Evolutionary conservation across 2,329 filamentous ascomycete genomes (phyloP).

Genomic region (Ophiognomonia clavigignenti-juglandacearum): DNA sequence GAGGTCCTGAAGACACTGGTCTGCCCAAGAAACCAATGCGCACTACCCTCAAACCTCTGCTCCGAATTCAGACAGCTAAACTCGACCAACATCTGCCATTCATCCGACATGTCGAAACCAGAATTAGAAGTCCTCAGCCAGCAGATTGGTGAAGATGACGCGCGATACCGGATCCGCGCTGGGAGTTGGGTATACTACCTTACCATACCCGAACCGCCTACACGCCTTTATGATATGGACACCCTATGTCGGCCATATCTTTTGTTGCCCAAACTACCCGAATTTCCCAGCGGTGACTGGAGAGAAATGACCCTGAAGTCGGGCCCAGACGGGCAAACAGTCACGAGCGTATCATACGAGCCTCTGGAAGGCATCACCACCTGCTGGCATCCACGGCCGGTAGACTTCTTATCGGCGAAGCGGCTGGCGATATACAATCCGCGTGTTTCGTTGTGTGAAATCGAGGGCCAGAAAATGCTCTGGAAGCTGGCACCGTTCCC

Average conservation of each 20-base stretch:
- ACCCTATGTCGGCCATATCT: background rate
- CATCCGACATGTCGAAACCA: background rate
- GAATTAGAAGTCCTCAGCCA: background rate
- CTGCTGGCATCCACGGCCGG: background rate
- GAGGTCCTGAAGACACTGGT: too few species aligned
- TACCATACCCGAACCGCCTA: background rate
- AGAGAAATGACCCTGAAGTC: background rate
- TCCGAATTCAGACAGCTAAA: too few species aligned
- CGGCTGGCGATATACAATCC: background rate
- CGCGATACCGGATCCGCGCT: background rate
- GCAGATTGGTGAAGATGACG: background rate
- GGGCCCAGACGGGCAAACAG: background rate
- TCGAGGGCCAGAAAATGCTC: background rate
- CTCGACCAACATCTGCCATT: background rate
- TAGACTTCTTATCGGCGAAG: background rate
- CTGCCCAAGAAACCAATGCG: background rate
- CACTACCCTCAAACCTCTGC: background rate
- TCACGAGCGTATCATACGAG: background rate
- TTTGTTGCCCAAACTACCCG: background rate
- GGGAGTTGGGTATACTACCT: background rate
- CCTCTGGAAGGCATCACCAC: background rate
- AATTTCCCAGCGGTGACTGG: background rate
- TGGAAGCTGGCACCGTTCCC: background rate
- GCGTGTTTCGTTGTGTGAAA: background rate
- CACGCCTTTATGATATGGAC: background rate